Evolutionary conservation across 306 rosid genomes (phyloP).

Genomic region (Vigna hirtella): DNA sequence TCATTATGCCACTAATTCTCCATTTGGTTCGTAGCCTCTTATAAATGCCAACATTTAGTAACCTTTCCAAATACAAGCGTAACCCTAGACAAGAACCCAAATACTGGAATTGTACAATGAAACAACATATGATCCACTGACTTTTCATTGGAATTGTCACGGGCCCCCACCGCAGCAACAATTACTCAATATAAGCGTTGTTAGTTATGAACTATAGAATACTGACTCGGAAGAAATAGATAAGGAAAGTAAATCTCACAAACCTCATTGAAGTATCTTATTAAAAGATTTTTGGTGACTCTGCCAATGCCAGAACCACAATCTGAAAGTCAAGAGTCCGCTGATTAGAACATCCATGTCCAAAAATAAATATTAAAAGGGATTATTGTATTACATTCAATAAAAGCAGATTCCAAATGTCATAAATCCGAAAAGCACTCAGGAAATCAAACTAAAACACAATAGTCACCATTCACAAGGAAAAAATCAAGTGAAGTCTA

Average conservation of each 20-base stretch:
- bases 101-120: conserved; percentile 17
- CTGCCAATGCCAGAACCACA: conserved; percentile 99
- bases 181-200: conserved; percentile 12
- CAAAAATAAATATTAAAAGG: conserved; percentile 15
- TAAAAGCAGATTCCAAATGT: conserved; percentile 20
- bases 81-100: conserved; percentile 16
- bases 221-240: background rate
- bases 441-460: background rate
- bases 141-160: background rate
- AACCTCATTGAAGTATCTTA: conserved; percentile 90
- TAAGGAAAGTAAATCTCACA: conserved; percentile 42
- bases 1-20: background rate
- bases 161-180: conserved; percentile 6
- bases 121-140: background rate
- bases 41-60: conserved; percentile 15
- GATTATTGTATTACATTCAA: background rate
- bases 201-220: background rate
- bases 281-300: conserved; percentile 83
- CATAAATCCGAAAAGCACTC: background rate
- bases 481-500: background rate
- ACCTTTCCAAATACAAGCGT: conserved; percentile 24
- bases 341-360: conserved; percentile 26
- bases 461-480: conserved; percentile 5
- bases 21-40: background rate
- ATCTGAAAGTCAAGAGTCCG: conserved; percentile 58